Base-by-base conservation (phyloP, 2,329 filamentous ascomycete genomes). In the Fusarium illudens region DNA sequence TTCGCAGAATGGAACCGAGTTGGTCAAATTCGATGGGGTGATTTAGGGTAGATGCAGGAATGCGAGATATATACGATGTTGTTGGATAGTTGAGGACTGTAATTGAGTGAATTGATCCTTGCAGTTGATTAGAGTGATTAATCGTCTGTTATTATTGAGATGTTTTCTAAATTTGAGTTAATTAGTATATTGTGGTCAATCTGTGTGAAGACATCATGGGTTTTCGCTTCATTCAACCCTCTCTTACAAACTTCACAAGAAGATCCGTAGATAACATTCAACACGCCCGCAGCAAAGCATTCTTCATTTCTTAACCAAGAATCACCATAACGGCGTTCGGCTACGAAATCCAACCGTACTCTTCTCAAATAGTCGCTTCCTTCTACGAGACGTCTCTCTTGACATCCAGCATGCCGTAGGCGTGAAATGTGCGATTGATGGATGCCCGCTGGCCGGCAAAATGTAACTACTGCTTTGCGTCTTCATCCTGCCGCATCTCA, bases 1-100 rank as follows among this genome's bases (percentile, higher is more conserved):
- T 60, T 78, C 78, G 4, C 75, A 78, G 60, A 75, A 76, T 32
- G 76, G 76, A 2, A 77, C 75, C 7, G 58, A 48, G 30, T 46
- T 79, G 65, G 66, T 79, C 15, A 70, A 60, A 48, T 67, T 68
- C 54, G 59, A 62, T 51, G 58, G 34, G 6, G 37, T 55, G 37
- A 51, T 70, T 30, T 69, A 72, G 65, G 65, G 65, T 73, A 73
- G 54, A 30, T 51, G 33, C 17, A 25, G 10, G 32, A 12, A n/a
- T 55, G n/a, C 17, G 39, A 13, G 13, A 12, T 17, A 12, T 39
- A 36, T 19, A 20, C 17, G 46, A 19, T 30, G 27, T 46, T 46
- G 39, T 4, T 15, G 15, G 46, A 30, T 4, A 33, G 12, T n/a
- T 10, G 1, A 17, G 52, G 48, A n/a, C 13, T 50, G 48, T 34